Evolutionary conservation across 208 protist species (phyloP).

Genomic region (Leptomonas pyrrhocoris): DNA sequence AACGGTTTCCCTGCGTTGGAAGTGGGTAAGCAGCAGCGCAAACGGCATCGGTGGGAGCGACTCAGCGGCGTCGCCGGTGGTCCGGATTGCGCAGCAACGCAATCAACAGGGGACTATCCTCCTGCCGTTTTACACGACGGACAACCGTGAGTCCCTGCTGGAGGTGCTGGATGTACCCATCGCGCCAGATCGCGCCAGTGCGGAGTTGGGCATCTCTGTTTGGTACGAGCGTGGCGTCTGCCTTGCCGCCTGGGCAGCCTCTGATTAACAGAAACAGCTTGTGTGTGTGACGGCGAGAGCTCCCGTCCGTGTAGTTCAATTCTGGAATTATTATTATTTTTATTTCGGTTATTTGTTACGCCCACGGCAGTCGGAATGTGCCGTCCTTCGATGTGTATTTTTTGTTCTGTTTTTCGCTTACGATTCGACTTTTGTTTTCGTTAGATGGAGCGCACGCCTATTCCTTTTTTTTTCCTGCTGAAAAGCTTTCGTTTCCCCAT

Average conservation of each 20-base stretch:
- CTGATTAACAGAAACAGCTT: conserved; percentile 25
- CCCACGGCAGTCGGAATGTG: too few species aligned
- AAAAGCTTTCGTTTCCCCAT: background rate
- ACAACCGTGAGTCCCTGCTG: conserved; percentile 65
- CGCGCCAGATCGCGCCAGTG: conserved; percentile 1
- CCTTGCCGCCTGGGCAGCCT: conserved; percentile 72
- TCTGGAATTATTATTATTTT: background rate
- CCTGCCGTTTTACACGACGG: conserved; percentile 89
- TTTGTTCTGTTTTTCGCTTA: too few species aligned
- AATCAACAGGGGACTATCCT: conserved; percentile 24
- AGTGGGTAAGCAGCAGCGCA: conserved; percentile 35
- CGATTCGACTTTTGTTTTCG: too few species aligned
- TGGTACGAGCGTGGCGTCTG: conserved; percentile 91
- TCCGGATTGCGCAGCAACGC: conserved; percentile 37
- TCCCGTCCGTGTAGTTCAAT: background rate
- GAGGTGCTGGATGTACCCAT: conserved; percentile 69
- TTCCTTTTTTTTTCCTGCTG: conserved; percentile 1
- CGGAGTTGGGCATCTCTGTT: conserved; percentile 20
- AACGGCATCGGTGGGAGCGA: background rate
- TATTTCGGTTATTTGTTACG: background rate
- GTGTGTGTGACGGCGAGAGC: background rate
- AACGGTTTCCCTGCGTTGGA: conserved; percentile 44
- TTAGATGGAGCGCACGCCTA: too few species aligned
- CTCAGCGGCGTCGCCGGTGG: conserved; percentile 33
- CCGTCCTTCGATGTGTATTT: too few species aligned